Percentiles rank a stretch among this genome's conserved stretches.
Conservation (phyloP, 345 rosid genomes). For the Populus davidiana region DNA sequence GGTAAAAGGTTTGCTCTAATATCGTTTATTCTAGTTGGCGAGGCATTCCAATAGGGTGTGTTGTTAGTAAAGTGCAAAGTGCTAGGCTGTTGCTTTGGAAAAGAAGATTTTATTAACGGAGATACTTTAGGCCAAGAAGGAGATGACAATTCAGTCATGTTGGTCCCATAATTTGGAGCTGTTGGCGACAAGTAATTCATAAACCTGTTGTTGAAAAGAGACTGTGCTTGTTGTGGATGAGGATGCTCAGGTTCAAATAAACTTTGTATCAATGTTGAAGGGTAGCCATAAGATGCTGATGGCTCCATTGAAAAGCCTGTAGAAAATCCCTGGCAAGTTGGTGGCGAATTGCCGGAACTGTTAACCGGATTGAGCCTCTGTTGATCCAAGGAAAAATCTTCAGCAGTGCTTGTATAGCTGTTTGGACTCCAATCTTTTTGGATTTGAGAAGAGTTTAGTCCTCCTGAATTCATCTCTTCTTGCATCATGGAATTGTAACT, state of each 20-base stretch:
- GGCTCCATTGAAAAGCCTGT: conserved; percentile 21
- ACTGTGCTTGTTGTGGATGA: conserved; percentile 14
- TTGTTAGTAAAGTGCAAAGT: conserved; percentile 19
- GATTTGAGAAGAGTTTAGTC: conserved; percentile 22
- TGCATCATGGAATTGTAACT: conserved; percentile 21
- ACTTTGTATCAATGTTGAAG: conserved; percentile 18
- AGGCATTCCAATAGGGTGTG: conserved; percentile 26
- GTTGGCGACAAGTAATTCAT: conserved; percentile 8
- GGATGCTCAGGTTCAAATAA: conserved; percentile 20
- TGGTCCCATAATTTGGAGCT: conserved; percentile 14
- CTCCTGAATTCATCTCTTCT: conserved; percentile 23
- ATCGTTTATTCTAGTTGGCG: neutral
- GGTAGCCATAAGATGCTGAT: conserved; percentile 19
- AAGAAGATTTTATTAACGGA: conserved; percentile 18
- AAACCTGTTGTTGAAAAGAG: conserved; percentile 15
- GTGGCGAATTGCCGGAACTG: neutral
- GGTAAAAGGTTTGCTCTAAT: conserved; percentile 4
- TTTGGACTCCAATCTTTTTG: conserved; percentile 49
- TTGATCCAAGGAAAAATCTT: conserved; percentile 24
- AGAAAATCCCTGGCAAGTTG: conserved; percentile 24
- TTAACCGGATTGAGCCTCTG: conserved; percentile 4
- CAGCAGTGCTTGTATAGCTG: conserved; percentile 22
- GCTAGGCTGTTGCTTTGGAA: conserved; percentile 13
- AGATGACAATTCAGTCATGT: conserved; percentile 14
- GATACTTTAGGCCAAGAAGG: conserved; percentile 19